Evolutionary conservation across 2,329 filamentous ascomycete species (phyloP), one percentile per base, ranked within the genome.

Genomic region (Venturia oleaginea): DNA sequence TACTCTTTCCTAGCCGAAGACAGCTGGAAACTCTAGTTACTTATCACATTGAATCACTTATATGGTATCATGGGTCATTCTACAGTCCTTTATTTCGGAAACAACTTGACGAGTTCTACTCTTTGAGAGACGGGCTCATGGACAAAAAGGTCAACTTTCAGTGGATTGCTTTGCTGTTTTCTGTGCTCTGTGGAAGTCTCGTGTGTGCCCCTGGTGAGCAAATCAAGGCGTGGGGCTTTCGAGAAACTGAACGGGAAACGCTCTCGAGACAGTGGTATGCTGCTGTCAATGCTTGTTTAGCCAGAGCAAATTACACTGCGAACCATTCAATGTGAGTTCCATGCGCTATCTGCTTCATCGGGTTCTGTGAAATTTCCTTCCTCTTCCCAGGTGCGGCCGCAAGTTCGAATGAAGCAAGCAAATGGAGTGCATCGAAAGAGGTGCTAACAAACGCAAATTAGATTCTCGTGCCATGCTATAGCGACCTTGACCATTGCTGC

Each of bases 401-500:
- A 46, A 19, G 19, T 22, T 46, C n/a, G 42, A 46, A 22, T 3
- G 6, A n/a, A 22, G n/a, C 42, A 46, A 46, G 19, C n/a, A 46
- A 19, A 3, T 22, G 19, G 19, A 46, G 3, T 22, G 6, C 8
- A 40, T 10, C 22, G 19, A 22, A 19, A 19, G 19, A 22, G 19
- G 7, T 22, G 6, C 42, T 46, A 10, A 46, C 19, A 46, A 22
- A 7, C 6, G 13, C 2, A 19, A 22, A 22, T 19, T 10, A 54
- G 48, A 32, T 74, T 76, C 54, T 75, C 77, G 0, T 73, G 81
- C 4, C 77, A 82, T 67, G 76, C 80, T 4, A 79, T 83, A 46
- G 71, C 77, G 11, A 78, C 76, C 1, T 70, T 80, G 43, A 80
- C 80, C n/a, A 77, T 80, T 4, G 77, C 77, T 11, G 80, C 79